These are phyloP conservation scores for Nannochloropsis granulata DNA, from an alignment of 108 stramenopile genomes.

Conservation along the genomic window DNA sequence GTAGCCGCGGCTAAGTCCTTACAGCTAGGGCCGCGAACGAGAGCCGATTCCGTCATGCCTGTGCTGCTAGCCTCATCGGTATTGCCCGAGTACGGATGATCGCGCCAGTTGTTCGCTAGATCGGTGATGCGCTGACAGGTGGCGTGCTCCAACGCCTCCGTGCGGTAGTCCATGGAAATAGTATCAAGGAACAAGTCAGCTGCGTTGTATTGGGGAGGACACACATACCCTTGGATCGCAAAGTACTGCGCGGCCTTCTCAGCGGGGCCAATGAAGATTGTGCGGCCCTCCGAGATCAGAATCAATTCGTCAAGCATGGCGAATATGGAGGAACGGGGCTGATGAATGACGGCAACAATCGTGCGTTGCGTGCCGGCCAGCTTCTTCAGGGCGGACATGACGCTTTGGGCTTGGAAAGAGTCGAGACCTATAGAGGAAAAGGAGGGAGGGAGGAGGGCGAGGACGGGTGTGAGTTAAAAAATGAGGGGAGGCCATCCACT, in stretches of 20 bases:
- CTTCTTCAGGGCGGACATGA: neutral
- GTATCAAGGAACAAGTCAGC: neutral
- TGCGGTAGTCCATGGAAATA: neutral
- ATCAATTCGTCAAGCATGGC: conserved; percentile 53
- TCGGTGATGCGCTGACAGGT: neutral
- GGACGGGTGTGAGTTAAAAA: no score
- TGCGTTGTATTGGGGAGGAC: conserved; percentile 29
- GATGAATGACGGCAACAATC: conserved; percentile 49
- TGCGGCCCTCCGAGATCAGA: conserved; percentile 31
- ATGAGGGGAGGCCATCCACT: no score
- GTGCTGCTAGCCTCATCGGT: neutral
- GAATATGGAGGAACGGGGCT: conserved; percentile 58
- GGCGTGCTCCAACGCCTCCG: neutral
- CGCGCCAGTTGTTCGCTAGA: neutral
- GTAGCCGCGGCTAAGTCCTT: neutral
- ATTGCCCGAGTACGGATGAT: neutral
- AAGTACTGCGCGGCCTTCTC: conserved; percentile 18
- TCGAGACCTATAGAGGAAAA: neutral
- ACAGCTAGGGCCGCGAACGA: neutral
- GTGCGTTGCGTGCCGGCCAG: conserved; percentile 5
- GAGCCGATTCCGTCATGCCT: neutral
- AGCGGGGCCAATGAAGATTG: conserved; percentile 30
- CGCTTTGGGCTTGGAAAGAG: neutral
- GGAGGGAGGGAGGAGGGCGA: no score
- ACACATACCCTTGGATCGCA: conserved; percentile 13